phyloP scores from a whole-genome alignment of 129 eudicot species.

The Kitagawia praeruptora region DNA sequence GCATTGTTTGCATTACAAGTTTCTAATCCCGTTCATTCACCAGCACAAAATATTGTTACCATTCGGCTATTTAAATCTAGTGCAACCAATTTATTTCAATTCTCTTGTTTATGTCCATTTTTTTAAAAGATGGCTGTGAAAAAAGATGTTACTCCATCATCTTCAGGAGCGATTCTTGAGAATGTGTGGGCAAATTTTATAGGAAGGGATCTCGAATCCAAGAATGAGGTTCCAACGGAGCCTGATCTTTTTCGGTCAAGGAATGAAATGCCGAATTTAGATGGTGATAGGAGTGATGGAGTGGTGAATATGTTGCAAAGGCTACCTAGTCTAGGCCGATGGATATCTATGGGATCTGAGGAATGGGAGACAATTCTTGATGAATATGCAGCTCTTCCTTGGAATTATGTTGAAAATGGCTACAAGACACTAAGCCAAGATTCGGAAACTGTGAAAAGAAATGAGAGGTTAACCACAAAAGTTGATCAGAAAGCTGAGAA shows the following conservation, averaged over 20 bases:
- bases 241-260: conserved; percentile 20
- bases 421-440: neutral
- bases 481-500: conserved; percentile 18
- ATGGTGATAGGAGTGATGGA: conserved; percentile 10
- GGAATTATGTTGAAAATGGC: conserved; percentile 1
- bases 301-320: conserved; percentile 44
- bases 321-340: conserved; percentile 76
- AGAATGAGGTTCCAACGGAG: neutral
- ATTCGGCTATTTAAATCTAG: conserved; percentile 10
- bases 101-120: neutral
- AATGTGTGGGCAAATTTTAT: conserved; percentile 74
- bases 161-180: conserved; percentile 51
- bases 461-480: neutral
- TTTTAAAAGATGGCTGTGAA: conserved; percentile 40
- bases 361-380: conserved; percentile 69
- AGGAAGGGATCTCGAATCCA: conserved; percentile 22
- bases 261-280: conserved; percentile 46
- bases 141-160: conserved; percentile 12
- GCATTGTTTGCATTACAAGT: conserved; percentile 36
- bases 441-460: neutral
- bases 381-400: conserved; percentile 25
- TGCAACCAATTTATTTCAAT: conserved; percentile 5
- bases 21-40: conserved; percentile 36
- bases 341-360: conserved; percentile 86
- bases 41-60: conserved; percentile 4